Conservation (phyloP, 768 basidiomycete species). For the Rhizopogon salebrosus region DNA sequence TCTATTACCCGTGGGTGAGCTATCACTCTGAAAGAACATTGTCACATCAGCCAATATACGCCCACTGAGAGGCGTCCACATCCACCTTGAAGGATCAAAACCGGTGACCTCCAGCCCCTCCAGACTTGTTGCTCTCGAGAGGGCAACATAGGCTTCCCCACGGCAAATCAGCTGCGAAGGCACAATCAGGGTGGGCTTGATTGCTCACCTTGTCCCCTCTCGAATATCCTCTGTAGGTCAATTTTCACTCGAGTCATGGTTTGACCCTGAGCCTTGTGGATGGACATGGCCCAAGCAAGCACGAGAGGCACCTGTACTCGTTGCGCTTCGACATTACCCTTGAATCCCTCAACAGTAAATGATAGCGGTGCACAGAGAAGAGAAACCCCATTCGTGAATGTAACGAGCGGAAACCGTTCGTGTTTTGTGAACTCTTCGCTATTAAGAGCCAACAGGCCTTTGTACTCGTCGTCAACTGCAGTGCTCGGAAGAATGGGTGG, state of each 20-base stretch:
- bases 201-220: conserved; percentile 56
- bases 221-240: conserved; percentile 86
- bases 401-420: conserved; percentile 29
- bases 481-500: neutral
- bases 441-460: conserved; percentile 17
- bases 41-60: neutral
- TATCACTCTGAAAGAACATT: conserved; percentile 23
- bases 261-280: conserved; percentile 98
- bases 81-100: conserved; percentile 29
- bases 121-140: conserved; percentile 36
- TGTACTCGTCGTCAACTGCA: neutral
- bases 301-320: conserved; percentile 70
- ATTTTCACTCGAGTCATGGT: conserved; percentile 92
- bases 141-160: conserved; percentile 27
- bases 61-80: neutral
- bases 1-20: conserved; percentile 30
- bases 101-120: conserved; percentile 35
- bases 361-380: conserved; percentile 29
- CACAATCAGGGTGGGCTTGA: neutral
- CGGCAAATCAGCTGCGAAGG: neutral
- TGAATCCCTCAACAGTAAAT: conserved; percentile 29
- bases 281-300: conserved; percentile 95
- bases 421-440: conserved; percentile 9
- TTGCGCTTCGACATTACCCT: conserved; percentile 29
- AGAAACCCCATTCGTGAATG: conserved; percentile 25